phyloP scores from a whole-genome alignment of 495 filamentous ascomycete genomes.

The Aspergillus coremiiformis region DNA sequence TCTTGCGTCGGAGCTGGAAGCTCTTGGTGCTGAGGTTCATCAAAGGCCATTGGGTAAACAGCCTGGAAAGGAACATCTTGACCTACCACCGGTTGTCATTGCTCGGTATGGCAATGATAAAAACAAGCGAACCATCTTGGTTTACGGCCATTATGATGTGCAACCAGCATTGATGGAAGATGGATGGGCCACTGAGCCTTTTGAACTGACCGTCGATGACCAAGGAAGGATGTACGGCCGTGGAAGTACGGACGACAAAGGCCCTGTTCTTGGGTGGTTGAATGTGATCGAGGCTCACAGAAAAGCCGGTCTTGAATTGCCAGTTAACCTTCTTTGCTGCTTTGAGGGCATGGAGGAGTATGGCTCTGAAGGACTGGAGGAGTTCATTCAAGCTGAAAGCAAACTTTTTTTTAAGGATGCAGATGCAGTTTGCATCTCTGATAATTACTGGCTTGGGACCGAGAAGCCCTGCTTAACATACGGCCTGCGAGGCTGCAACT shows the following conservation, averaged over 20 bases:
- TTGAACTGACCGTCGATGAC: slow-evolving; percentile 77
- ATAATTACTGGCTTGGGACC: slow-evolving; percentile 99
- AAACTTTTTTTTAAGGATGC: slow-evolving; percentile 90
- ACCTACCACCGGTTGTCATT: slow-evolving; percentile 87
- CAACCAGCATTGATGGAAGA: slow-evolving; percentile 91
- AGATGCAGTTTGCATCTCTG: slow-evolving; percentile 95
- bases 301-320: slow-evolving; percentile 86
- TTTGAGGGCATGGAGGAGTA: slow-evolving; percentile 99
- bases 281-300: slow-evolving; percentile 97
- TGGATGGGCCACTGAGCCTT: slow-evolving; percentile 95
- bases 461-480: slow-evolving; percentile 98
- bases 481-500: slow-evolving; percentile 94
- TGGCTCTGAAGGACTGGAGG: slow-evolving; percentile 92
- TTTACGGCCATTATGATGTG: slow-evolving; percentile 99
- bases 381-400: slow-evolving; percentile 81
- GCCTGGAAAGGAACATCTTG: slow-evolving; percentile 78
- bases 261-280: slow-evolving; percentile 93
- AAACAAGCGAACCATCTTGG: slow-evolving; percentile 86
- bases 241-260: slow-evolving; percentile 96
- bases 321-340: slow-evolving; percentile 98
- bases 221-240: slow-evolving; percentile 93
- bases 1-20: slow-evolving; percentile 71
- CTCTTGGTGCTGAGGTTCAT: slow-evolving; percentile 79
- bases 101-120: slow-evolving; percentile 85
- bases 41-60: slow-evolving; percentile 81